Base-by-base conservation (phyloP, 2,329 filamentous ascomycete genomes). In the Boeremia lycopersici region DNA sequence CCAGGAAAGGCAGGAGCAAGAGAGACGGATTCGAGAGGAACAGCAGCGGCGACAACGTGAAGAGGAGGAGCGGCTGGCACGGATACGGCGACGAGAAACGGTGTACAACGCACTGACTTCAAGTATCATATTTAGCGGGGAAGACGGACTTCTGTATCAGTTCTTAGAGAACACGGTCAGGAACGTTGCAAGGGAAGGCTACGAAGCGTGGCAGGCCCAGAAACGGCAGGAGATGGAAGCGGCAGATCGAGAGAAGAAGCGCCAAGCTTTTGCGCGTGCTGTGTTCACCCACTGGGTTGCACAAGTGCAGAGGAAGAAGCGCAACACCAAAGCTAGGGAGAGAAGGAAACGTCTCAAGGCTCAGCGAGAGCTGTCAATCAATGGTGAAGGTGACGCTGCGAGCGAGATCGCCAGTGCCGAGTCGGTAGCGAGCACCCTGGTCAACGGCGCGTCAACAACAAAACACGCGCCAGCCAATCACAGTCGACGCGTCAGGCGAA, bases 141-240 rank as follows among this genome's bases (percentile, higher is more conserved):
- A 65, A n/a, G 61, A 69, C 1, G 79, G 79, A n/a, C 64, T 80
- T 17, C 60, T 81, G 31, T 67, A 76, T 49, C 78, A 81, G 50
- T 81, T 74, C 51, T 61, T 81, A 25, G 77, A 80, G 38, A 76
- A 74, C 40, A 62, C 65, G 41, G 67, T 75, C 23, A 61, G 65
- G 4, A 65, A 70, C 10, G 65, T 76, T 10, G 71, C 77, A n/a
- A 62, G 66, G 3, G 64, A 70, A 30, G 26, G 70, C 70, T 41
- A 53, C 74, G 44, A 53, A 31, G 65, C 64, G 49, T 69, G 76
- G 46, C 67, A 71, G 56, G 68, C 75, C 50, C 67, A 74, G 45
- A 56, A 40, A 49, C 56, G 48, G 48, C 53, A 51, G 13, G 60
- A 63, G 12, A 38, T 57, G 29, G 64, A 65, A 29, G 64, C 64